These are phyloP conservation scores for Schizochytrium sp. DNA, from an alignment of 108 stramenopile species.

Conservation along the genomic window DNA sequence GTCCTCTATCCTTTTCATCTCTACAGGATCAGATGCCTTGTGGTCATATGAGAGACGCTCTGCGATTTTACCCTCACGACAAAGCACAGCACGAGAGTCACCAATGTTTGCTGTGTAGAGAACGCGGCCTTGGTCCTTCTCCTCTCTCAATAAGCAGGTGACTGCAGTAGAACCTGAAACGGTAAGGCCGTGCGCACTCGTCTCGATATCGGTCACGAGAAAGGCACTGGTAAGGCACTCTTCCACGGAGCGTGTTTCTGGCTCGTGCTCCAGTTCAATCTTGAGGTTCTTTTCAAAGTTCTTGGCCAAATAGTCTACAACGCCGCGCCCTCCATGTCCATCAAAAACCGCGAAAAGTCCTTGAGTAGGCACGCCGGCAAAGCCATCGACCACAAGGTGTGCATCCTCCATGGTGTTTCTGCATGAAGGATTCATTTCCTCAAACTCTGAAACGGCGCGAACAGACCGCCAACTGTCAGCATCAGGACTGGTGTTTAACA, in stretches of 20 bases:
- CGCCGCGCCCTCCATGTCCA: conserved; percentile 92
- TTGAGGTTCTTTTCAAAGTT: conserved; percentile 83
- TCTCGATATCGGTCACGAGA: conserved; percentile 88
- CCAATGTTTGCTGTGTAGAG: conserved; percentile 93
- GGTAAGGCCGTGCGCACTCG: conserved; percentile 78
- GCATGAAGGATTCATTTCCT: conserved; percentile 92
- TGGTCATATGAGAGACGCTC: conserved; percentile 73
- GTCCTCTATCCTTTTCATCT: conserved; percentile 69
- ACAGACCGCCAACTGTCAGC: conserved; percentile 5
- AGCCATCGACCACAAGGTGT: conserved; percentile 66
- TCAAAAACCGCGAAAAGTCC: conserved; percentile 90
- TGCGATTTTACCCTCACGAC: conserved; percentile 63
- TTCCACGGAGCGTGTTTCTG: conserved; percentile 67
- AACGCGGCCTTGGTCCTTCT: conserved; percentile 41
- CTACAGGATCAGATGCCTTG: conserved; percentile 72
- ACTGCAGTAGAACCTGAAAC: conserved; percentile 94
- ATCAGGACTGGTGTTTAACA: not conserved
- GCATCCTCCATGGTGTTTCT: conserved; percentile 96
- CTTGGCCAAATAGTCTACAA: conserved; percentile 91
- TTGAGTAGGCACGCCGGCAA: conserved; percentile 58
- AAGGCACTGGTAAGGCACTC: conserved; percentile 86
- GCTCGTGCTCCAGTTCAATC: conserved; percentile 78
- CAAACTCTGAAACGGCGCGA: conserved; percentile 69
- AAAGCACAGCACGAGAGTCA: conserved; percentile 90
- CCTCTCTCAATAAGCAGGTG: conserved; percentile 80